Base-by-base conservation (phyloP, 2,329 filamentous ascomycete species). In the Colletotrichum cuscutae region DNA sequence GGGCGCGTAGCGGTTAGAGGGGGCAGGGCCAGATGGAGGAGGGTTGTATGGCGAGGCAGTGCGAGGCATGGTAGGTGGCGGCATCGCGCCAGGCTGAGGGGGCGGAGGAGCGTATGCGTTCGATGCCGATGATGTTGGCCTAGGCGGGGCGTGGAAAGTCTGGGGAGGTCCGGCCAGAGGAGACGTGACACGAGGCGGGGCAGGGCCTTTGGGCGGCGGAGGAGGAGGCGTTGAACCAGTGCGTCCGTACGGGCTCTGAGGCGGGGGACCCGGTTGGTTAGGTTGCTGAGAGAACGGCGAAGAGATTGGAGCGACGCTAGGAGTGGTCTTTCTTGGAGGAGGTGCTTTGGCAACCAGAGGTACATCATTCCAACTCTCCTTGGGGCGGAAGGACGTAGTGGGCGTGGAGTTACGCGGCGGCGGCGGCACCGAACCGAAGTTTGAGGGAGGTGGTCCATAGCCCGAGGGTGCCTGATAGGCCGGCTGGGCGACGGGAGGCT, bases 301-400 rank as follows among this genome's bases (percentile, higher is more conserved):
- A n/a, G 88, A 90, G 63, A 95, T 90, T 3, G 93, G 86, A 64
- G 91, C 89, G 24, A 90, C 86, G 68, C 88, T 91, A 2, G 95
- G 95, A 1, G 96, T 98, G 58, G 88, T 88, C 79, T 92, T 90
- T 76, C 95, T 91, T 26, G 92, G 89, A 15, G 90, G 89, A n/a
- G 93, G 88, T 67, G 89, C 85, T 85, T 96, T 94, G 58, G 90
- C 88, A 58, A 98, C 93, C 78, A 98, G 89, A 1, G 97, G 97
- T 64, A 97, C 93, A 82, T 99, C 97, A 77, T 99, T 99, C 97
- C 97, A 99, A 77, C 94, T 93, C 32, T 92, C 90, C 75, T 92
- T 92, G 75, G 93, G 92, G 79, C 91, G 92, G 70, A 90, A 86
- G 78, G 90, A 91, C 11, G 94, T 90, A 22, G 94, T 90, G 26